Conservation (phyloP, 2,329 filamentous ascomycete genomes). For the Colletotrichum lentis region DNA sequence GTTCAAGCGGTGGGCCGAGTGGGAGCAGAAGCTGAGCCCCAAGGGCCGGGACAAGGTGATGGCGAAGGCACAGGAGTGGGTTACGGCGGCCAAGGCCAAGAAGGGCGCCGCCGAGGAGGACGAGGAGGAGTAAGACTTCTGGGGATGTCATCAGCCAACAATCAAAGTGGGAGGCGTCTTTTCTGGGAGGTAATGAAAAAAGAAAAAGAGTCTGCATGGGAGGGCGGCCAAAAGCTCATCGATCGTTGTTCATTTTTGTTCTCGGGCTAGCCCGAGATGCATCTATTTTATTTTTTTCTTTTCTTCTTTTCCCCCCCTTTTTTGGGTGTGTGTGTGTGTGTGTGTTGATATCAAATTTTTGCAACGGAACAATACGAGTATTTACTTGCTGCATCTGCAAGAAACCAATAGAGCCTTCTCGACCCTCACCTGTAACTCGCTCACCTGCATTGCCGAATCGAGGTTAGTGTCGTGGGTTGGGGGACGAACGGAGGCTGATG, state of each 20-base stretch:
- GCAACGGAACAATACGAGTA: slow-evolving; percentile 11
- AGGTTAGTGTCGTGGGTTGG: slow-evolving; percentile 25
- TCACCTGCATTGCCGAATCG: not conserved
- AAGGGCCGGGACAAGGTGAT: slow-evolving; percentile 75
- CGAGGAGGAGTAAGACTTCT: slow-evolving; percentile 45
- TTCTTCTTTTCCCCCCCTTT: too few species aligned
- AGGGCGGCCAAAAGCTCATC: slow-evolving; percentile 4
- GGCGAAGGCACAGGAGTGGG: slow-evolving; percentile 75
- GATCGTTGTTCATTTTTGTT: slow-evolving; percentile 7
- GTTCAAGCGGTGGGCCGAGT: slow-evolving; percentile 91
- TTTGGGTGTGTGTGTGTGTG: not conserved
- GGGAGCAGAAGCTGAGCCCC: slow-evolving; percentile 69
- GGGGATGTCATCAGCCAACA: not conserved
- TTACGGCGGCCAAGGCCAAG: slow-evolving; percentile 59
- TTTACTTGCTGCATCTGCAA: slow-evolving; percentile 11
- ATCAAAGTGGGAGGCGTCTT: slow-evolving; percentile 19
- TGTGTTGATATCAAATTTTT: slow-evolving; percentile 26
- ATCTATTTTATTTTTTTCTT: slow-evolving; percentile 13
- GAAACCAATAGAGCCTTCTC: slow-evolving; percentile 2
- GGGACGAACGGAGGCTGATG: not conserved
- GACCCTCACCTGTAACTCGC: slow-evolving; percentile 5
- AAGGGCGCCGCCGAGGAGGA: slow-evolving; percentile 53
- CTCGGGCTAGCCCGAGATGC: slow-evolving; percentile 18
- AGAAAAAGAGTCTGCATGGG: slow-evolving; percentile 27
- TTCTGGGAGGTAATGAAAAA: slow-evolving; percentile 29